Percentiles rank a stretch among this genome's conserved stretches.
Evolutionary conservation across 2,329 filamentous ascomycete species (phyloP).

Genomic region (Conoideocrella luteorostrata): DNA sequence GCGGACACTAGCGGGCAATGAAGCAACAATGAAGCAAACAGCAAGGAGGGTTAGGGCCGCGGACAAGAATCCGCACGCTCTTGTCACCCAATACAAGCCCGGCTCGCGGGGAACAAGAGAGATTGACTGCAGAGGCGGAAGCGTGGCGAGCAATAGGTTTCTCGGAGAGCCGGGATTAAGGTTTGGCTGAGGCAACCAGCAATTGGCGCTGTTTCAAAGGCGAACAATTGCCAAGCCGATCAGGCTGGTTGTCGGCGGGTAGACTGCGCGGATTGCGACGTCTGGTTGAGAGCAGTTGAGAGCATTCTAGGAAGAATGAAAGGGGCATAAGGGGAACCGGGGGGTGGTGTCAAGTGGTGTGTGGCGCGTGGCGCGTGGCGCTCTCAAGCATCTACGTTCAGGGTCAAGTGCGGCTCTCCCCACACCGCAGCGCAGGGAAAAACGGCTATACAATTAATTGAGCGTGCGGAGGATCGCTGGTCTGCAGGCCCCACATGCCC

Average conservation of each 20-base stretch:
- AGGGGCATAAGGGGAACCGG: background rate
- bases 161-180: no score
- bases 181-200: background rate
- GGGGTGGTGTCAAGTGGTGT: background rate
- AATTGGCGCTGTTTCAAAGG: background rate
- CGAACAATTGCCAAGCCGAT: background rate
- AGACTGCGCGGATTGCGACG: background rate
- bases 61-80: no score
- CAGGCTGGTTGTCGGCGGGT: background rate
- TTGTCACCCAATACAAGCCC: no score
- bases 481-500: conserved; percentile 1
- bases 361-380: no score
- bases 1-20: background rate
- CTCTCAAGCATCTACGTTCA: no score
- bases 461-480: background rate
- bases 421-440: no score
- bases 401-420: no score
- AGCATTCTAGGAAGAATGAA: background rate
- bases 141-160: no score
- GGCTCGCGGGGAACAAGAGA: no score
- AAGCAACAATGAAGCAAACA: background rate
- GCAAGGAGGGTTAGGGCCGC: no score
- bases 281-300: background rate
- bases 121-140: no score
- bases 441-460: no score